Conservation (phyloP, 345 rosid species). For the Reutealis trisperma region DNA sequence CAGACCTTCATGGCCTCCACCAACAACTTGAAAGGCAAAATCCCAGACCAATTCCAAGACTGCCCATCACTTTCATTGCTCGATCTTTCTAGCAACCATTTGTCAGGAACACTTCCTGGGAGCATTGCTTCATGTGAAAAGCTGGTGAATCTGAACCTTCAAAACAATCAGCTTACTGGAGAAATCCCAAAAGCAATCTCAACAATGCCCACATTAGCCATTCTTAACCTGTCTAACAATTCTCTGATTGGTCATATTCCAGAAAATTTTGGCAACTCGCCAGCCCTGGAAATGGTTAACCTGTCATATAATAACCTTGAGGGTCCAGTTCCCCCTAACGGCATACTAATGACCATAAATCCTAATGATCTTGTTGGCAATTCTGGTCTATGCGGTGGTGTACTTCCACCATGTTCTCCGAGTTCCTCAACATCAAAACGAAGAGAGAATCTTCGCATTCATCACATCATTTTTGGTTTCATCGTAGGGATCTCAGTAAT, state of each 20-base stretch:
- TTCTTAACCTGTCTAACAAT: constrained; percentile 82
- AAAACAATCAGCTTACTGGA: constrained; percentile 56
- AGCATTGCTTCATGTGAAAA: constrained; percentile 75
- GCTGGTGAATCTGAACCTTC: constrained; percentile 70
- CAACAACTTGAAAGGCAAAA: constrained; percentile 61
- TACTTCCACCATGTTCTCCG: constrained; percentile 57
- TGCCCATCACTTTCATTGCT: constrained; percentile 72
- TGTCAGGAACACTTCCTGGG: constrained; percentile 61
- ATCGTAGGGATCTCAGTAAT: constrained; percentile 53
- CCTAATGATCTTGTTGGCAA: constrained; percentile 73
- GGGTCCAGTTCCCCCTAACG: constrained; percentile 70
- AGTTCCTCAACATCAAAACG: constrained; percentile 25
- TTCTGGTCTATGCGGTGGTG: constrained; percentile 71
- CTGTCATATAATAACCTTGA: constrained; percentile 71
- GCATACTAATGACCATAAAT: constrained; percentile 54
- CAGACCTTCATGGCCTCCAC: constrained; percentile 74
- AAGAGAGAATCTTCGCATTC: constrained; percentile 44
- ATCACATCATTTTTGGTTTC: constrained; percentile 56
- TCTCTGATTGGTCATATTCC: constrained; percentile 72
- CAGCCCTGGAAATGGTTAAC: constrained; percentile 75
- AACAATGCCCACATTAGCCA: constrained; percentile 66
- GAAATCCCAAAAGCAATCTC: constrained; percentile 61
- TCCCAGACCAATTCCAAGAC: constrained; percentile 77
- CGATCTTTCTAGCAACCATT: constrained; percentile 75
- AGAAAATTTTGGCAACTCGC: constrained; percentile 57